Base-by-base conservation (phyloP, 1,139 yeast genomes). In the Taiozyma sp. region DNA sequence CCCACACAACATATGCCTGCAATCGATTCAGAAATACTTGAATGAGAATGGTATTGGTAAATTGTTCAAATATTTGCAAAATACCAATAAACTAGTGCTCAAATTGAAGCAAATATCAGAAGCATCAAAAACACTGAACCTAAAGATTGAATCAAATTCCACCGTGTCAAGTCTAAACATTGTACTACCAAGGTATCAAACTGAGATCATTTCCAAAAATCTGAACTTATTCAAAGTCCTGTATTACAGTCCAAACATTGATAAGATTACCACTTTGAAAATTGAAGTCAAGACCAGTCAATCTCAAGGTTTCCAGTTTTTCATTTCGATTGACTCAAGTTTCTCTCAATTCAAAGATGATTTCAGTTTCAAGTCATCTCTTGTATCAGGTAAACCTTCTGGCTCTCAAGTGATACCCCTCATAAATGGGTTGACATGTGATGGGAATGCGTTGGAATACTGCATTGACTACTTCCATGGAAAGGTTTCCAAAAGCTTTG, bases 1-100 rank as follows among this genome's bases (percentile, higher is more conserved):
- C 40, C 64, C 63, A 10, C 65, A 61, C 43, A 56, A 54, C 19
- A 24, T 59, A 6, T 60, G 60, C 29, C 43, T 59, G 22, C 43
- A 48, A 5, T 60, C 62, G 3, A 60, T 61, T 22, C 56, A 56
- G 44, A 53, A 51, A 16, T 57, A 53, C 45, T 43, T 60, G 40
- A 52, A 49, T n/a, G 47, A 44, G 2, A 50, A 56, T 16, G 64
- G 65, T 3, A 53, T 61, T 41, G 58, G 59, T 1, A 50, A 54
- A 28, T 16, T 60, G 35, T 57, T 61, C 46, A 56, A 53, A 44
- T 60, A 61, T 47, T 35, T 60, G 19, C 62, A 56, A 28, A 56
- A 58, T 16, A 54, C 63, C 14, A 56, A 53, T 11, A 48, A 44
- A 16, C 44, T 61, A 26, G 54, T 58, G 3, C 44, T 52, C 3